A percentile compares a stretch with the other conserved stretches of the same genome.
Conservation (phyloP, 2,329 filamentous ascomycete species). For the Verticillium longisporum region DNA sequence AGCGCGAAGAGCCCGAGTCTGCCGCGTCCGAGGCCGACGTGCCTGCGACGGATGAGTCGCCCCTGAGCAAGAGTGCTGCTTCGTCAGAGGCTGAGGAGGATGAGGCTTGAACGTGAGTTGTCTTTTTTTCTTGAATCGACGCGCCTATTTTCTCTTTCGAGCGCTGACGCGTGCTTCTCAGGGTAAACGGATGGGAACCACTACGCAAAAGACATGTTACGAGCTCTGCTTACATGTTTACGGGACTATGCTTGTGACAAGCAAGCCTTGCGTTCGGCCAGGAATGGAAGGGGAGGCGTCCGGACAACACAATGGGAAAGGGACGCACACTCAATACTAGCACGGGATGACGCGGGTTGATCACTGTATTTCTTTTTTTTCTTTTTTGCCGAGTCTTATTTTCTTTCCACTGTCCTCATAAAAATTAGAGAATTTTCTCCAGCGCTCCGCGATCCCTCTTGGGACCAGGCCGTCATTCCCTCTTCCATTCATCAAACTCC, state of each 20-base stretch:
- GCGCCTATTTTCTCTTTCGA: too few species aligned
- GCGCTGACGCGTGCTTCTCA: too few species aligned
- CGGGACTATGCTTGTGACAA: too few species aligned
- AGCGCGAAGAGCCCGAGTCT: not conserved
- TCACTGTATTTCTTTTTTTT: too few species aligned
- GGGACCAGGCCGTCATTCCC: conserved; percentile 32
- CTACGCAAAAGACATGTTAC: too few species aligned
- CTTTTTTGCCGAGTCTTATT: too few species aligned
- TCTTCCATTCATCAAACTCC: conserved; percentile 73
- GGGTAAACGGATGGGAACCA: too few species aligned
- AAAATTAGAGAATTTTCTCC: not conserved
- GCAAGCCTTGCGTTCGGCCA: too few species aligned
- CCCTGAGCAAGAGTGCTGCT: not conserved
- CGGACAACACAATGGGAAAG: not conserved
- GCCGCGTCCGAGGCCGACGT: not conserved
- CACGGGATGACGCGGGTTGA: too few species aligned
- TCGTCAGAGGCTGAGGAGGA: conserved; percentile 3
- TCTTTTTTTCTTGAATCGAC: too few species aligned
- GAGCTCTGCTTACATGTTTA: too few species aligned
- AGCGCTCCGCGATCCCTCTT: not conserved
- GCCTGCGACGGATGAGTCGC: not conserved
- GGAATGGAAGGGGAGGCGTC: too few species aligned
- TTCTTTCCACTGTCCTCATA: not conserved
- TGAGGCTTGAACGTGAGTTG: not conserved
- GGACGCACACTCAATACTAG: not conserved